Evolutionary conservation across 169 alveolate species (phyloP).

Genomic region (Cryptosporidium ryanae): DNA sequence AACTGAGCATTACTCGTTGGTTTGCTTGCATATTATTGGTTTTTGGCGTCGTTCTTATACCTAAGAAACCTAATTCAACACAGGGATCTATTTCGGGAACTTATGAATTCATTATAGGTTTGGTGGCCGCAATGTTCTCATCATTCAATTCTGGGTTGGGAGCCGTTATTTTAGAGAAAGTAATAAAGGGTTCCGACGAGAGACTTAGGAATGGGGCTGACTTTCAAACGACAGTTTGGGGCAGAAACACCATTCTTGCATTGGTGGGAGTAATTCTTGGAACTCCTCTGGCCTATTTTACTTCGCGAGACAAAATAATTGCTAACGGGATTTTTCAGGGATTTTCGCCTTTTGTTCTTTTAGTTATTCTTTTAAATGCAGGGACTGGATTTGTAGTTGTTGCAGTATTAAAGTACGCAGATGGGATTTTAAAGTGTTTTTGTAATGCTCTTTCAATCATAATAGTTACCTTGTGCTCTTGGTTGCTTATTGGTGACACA

Average conservation of each 20-base stretch:
- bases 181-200: slow-evolving; percentile 31
- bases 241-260: slow-evolving; percentile 53
- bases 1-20: slow-evolving; percentile 52
- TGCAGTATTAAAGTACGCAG: slow-evolving; percentile 55
- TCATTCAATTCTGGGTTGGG: slow-evolving; percentile 50
- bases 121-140: slow-evolving; percentile 38
- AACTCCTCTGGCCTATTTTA: slow-evolving; percentile 26
- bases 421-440: slow-evolving; percentile 42
- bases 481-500: slow-evolving; percentile 56
- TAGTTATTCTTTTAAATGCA: slow-evolving; percentile 27
- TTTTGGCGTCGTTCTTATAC: slow-evolving; percentile 44
- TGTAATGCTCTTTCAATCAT: slow-evolving; percentile 61
- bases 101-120: slow-evolving; percentile 27
- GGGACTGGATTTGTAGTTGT: slow-evolving; percentile 52
- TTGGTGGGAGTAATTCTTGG: slow-evolving; percentile 47
- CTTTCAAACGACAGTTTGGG: slow-evolving; percentile 43
- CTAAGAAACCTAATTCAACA: slow-evolving; percentile 40
- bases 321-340: slow-evolving; percentile 39
- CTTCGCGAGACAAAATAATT: slow-evolving; percentile 2
- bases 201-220: neutral
- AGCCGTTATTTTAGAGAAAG: slow-evolving; percentile 43
- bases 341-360: slow-evolving; percentile 34
- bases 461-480: slow-evolving; percentile 21
- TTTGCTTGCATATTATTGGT: slow-evolving; percentile 28
- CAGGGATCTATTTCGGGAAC: slow-evolving; percentile 11